Evolutionary conservation across 495 filamentous ascomycete species (phyloP), one percentile per base, ranked within the genome.

Genomic region (Penicillium salamii): DNA sequence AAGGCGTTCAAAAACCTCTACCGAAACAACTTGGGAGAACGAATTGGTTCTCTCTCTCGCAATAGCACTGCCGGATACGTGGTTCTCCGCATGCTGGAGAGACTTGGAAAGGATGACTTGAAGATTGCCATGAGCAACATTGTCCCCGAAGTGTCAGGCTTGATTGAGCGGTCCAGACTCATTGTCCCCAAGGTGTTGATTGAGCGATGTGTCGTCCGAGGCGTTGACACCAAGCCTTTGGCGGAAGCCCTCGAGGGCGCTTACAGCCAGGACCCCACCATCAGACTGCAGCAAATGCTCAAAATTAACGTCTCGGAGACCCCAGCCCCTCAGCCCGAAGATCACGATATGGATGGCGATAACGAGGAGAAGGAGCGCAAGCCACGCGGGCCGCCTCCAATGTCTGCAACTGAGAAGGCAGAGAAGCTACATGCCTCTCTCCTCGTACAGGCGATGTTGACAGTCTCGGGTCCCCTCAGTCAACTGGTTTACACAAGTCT

Each of bases 61-160:
- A 97, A 97, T 65, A 90, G 90, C 53, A 89, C 90, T 48, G 90
- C 93, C 7, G 83, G 82, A 17, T 97, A 93, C 59, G 87, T 92
- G 4, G 87, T 89, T 7, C 82, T 88, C 49, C 78, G 79, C 32
- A 80, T 91, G 3, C 70, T 98, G 32, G 89, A 92, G 59, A 77
- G 91, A 57, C 77, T 97, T 17, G 83, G 84, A 59, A 89, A 88
- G 58, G 88, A 95, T 46, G 89, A 95, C 58, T 72, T 98, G 19
- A 71, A 83, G 45, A 78, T 80, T 34, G 87, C 85, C 0, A 74
- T 88, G 42, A 72, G 83, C 18, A 69, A 81, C 36, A 84, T 91
- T 21, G 62, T 84, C 9, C 86, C 90, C 7, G 79, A 87, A 40
- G 75, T 96, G 20, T 68, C 78, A 1, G 76, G 74, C 21, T 76